Percentiles rank a stretch among this genome's conserved stretches.
These are phyloP conservation scores for Sporothrix variecibatus DNA, from an alignment of 2,329 filamentous ascomycete genomes.

Conservation along the genomic window DNA sequence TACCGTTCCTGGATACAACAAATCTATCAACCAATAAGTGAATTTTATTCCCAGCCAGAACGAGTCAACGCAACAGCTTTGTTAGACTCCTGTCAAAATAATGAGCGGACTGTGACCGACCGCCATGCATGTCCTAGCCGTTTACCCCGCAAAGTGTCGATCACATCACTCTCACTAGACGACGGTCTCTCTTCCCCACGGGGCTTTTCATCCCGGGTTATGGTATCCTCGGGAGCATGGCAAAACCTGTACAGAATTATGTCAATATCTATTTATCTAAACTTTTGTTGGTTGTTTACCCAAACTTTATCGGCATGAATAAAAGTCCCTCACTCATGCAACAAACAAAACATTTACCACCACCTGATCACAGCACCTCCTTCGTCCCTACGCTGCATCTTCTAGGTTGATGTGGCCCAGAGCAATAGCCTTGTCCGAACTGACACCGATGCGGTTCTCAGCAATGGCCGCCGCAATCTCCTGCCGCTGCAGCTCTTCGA, in stretches of 20 bases:
- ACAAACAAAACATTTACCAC: no score
- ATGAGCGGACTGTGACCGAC: neutral
- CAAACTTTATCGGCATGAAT: no score
- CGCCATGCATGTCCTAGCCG: neutral
- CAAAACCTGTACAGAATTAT: no score
- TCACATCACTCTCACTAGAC: neutral
- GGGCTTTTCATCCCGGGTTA: neutral
- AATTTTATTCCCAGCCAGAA: neutral
- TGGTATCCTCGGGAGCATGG: neutral
- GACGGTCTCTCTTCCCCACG: neutral
- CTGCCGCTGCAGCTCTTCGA: neutral
- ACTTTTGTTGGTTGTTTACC: no score
- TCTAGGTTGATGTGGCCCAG: neutral
- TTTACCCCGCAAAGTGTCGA: neutral
- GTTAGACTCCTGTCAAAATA: no score
- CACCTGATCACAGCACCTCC: neutral
- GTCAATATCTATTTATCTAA: no score
- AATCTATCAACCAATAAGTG: neutral
- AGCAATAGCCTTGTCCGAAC: neutral
- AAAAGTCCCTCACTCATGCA: no score
- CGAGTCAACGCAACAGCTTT: no score
- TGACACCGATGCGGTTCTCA: conserved; percentile 3
- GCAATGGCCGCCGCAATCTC: conserved; percentile 3
- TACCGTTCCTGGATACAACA: no score
- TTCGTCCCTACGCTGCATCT: neutral